Evolutionary conservation across 306 rosid genomes (phyloP), one percentile per base, ranked within the genome.

Genomic region (Bauhinia variegata): DNA sequence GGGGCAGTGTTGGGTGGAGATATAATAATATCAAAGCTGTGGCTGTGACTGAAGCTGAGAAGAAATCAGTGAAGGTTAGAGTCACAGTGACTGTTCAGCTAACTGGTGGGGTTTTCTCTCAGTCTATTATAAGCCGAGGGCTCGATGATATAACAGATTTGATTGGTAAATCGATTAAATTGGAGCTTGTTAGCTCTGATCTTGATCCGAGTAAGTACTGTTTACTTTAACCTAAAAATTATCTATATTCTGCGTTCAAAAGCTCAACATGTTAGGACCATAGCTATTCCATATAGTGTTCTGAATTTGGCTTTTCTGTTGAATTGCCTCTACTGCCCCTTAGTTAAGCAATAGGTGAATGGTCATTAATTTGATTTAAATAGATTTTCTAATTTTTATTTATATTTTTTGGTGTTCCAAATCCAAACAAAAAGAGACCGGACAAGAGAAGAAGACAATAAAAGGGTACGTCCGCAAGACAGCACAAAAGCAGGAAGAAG

Each of bases 111-210:
- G 1, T 79, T 37, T 63, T 86, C 19, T 17, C 85, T 7, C 72
- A 80, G 32, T 1, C 78, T 23, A 77, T 71, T 30, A 0, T 88
- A 2, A 12, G 13, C 1, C 49, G 84, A 63, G 89, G 86, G 1
- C 66, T 84, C 0, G 91, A 88, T 79, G 84, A 77, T 54, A 65
- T 82, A 2, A 63, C 1, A 11, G 92, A 88, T 44, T 4, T 91
- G 41, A 17, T 88, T 0, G 96, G 97, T 4, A 10, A 72, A 65
- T 59, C 89, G 0, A 47, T 91, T 48, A 67, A 60, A 30, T 39
- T 91, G 81, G 91, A 88, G 86, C 86, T 88, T 65, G 67, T 56
- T 36, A 82, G 92, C 42, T 34, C 86, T 8, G 30, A 70, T 4
- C 76, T 88, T 12, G 84, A 85, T 34, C 82, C 87, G 15, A 15